Base-by-base conservation (phyloP, 1,139 yeast genomes). In the Blastobotrys elegans region DNA sequence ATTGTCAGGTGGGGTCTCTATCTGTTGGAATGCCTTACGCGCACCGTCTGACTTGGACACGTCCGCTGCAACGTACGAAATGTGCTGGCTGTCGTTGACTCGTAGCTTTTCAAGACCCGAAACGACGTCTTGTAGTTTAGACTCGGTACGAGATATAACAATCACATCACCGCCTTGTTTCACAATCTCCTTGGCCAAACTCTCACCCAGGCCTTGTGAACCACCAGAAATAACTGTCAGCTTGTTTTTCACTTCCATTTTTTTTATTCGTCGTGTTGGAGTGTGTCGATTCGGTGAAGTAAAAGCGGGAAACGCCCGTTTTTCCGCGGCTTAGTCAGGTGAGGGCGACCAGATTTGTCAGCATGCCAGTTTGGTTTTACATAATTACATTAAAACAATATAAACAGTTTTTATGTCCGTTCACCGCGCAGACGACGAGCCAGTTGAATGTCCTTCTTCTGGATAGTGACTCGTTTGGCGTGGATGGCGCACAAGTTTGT, bases 201-300 rank as follows among this genome's bases (percentile, higher is more conserved):
- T 85, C 1, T 80, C 81, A 0, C 99, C 98, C 1, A 92, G 71
- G 0, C 99, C 99, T 60, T 92, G 98, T 0, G 97, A 89, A 0
- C 92, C 98, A 1, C 99, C 99, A 0, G 96, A 78, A 17, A 94
- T 75, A n/a, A 92, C 74, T 1, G 86, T 90, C 1, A 78, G 63
- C 64, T 82, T 60, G 36, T 53, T 55, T 20, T 53, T 47, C 13
- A 56, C 52, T n/a, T 43, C 49, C 37, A 56, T 53, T n/a, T 18
- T 41, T 39, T 29, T 16, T 32, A n/a, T 37, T 27, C 29, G 7
- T 26, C 29, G 22, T 18, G 7, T 16, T 18, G 20, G 37, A 5
- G 21, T 34, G 21, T 17, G 37, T 16, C 13, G 6, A 18, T 33
- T 18, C 16, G 20, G 20, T 11, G 29, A 16, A 3, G 29, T 20